Percentiles rank a stretch among this genome's conserved stretches.
Evolutionary conservation across 2,329 filamentous ascomycete genomes (phyloP).

Genomic region (Colletotrichum scovillei): DNA sequence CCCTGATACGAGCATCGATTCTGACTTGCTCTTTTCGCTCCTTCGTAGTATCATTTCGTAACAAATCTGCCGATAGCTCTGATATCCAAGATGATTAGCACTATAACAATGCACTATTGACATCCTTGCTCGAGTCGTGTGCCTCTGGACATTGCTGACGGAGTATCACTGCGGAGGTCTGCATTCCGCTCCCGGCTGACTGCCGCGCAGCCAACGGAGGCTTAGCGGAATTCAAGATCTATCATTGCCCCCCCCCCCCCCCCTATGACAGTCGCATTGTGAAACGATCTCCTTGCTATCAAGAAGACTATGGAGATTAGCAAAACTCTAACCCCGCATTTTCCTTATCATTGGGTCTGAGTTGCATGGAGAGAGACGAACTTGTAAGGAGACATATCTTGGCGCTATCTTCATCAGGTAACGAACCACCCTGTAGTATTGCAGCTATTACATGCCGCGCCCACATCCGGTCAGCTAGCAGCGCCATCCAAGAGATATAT

Average conservation of each 20-base stretch:
- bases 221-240: neutral
- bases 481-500: neutral
- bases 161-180: constrained; percentile 28
- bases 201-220: neutral
- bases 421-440: neutral
- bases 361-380: neutral
- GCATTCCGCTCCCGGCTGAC: constrained; percentile 1
- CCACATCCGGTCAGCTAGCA: too few species aligned
- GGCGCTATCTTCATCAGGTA: neutral
- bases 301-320: neutral
- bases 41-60: neutral
- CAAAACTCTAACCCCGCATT: neutral
- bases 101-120: neutral
- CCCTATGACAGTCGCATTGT: neutral
- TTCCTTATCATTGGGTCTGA: neutral
- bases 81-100: neutral
- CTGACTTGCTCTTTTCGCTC: neutral
- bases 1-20: neutral
- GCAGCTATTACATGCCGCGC: neutral
- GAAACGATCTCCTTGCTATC: neutral
- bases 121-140: neutral
- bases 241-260: neutral
- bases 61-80: neutral
- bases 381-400: neutral
- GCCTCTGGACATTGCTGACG: neutral